phyloP scores from a whole-genome alignment of 192 early-diverging fungal genomes.

The Entomortierella parvispora region DNA sequence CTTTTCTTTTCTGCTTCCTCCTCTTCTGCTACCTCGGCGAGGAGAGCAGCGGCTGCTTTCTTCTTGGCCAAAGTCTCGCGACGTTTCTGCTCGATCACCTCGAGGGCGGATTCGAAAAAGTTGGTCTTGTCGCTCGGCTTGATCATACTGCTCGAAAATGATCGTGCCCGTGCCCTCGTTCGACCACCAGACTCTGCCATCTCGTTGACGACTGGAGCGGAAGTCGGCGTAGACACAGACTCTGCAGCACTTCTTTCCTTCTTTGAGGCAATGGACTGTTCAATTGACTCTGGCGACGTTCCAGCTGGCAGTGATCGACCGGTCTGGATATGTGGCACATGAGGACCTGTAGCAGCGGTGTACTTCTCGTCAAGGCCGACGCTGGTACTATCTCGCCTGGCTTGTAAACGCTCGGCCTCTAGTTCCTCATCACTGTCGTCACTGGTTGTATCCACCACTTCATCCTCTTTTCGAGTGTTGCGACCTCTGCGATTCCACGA shows the following conservation, averaged over 20 bases:
- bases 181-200: neutral
- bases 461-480: neutral
- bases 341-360: neutral
- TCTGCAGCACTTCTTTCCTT: too few species aligned
- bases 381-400: neutral
- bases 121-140: conserved; percentile 5
- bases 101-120: conserved; percentile 28
- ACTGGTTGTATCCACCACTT: neutral
- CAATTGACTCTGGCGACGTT: too few species aligned
- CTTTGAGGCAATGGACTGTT: too few species aligned
- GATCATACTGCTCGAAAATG: conserved; percentile 13
- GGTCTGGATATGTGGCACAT: neutral
- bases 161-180: conserved; percentile 8
- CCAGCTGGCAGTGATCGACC: neutral
- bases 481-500: neutral
- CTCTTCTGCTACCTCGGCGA: too few species aligned
- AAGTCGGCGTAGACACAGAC: too few species aligned
- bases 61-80: conserved; percentile 19
- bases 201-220: neutral
- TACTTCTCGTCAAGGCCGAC: neutral
- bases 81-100: conserved; percentile 20
- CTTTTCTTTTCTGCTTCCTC: neutral
- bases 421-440: neutral
- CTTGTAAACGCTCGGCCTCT: too few species aligned
- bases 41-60: conserved; percentile 5